phyloP scores from a whole-genome alignment of 75 land plant genomes.

The Sequoia sempervirens region DNA sequence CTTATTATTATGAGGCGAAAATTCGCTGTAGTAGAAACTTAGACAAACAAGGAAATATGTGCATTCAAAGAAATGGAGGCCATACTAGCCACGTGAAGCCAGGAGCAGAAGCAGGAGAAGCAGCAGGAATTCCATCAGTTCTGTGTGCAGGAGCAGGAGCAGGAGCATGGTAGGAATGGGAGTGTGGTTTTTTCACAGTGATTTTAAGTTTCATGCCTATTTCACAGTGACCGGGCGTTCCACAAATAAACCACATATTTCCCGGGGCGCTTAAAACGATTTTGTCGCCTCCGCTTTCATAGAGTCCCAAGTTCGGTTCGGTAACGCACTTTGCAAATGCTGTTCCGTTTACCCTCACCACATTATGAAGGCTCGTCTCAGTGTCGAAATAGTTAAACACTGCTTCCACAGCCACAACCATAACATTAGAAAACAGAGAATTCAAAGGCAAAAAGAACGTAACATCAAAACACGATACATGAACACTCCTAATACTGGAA shows the following conservation, averaged over 20 bases:
- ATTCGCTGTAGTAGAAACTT: no score
- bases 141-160: no score
- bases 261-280: neutral
- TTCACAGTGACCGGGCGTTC: slow-evolving; percentile 9
- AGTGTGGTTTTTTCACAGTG: neutral
- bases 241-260: neutral
- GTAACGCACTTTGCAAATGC: no score
- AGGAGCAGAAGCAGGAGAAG: no score
- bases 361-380: neutral
- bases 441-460: no score
- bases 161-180: no score
- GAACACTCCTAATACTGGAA: neutral
- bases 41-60: neutral
- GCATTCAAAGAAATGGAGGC: no score
- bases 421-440: neutral
- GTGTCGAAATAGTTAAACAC: neutral
- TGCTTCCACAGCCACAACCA: neutral
- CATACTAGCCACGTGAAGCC: no score
- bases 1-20: no score
- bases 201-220: slow-evolving; percentile 11
- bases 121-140: no score
- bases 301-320: no score
- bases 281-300: slow-evolving; percentile 2
- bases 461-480: neutral
- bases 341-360: slow-evolving; percentile 11